Conservation (phyloP, 345 rosid species). For the Moricandia moricandioides region DNA sequence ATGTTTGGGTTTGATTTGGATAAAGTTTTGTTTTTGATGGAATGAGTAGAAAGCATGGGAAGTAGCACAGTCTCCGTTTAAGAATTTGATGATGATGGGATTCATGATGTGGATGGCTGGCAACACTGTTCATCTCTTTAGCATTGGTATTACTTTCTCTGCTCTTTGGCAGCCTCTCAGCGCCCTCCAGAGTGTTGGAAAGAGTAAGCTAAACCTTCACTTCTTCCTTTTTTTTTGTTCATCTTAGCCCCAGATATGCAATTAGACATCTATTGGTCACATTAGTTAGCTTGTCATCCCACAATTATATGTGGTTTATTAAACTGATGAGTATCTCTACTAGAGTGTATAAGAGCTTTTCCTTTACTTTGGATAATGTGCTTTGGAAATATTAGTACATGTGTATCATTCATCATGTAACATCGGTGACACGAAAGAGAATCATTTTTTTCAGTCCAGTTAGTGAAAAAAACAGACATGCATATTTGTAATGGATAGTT, state of each 20-base stretch:
- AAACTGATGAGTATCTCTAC: neutral
- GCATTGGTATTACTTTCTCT: conserved; percentile 96
- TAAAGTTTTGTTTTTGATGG: neutral
- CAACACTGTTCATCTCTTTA: conserved; percentile 94
- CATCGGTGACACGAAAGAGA: neutral
- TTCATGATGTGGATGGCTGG: conserved; percentile 99
- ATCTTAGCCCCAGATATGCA: neutral
- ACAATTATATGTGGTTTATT: neutral
- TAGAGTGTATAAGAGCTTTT: too few relatives aligned
- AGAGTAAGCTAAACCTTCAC: conserved; percentile 54
- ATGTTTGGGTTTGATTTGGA: neutral
- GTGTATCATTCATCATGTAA: neutral
- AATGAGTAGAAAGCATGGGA: conserved; percentile 97
- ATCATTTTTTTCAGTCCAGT: neutral
- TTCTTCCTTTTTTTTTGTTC: neutral
- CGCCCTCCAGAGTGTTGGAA: conserved; percentile 96
- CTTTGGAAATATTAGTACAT: too few relatives aligned
- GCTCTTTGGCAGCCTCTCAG: conserved; percentile 99
- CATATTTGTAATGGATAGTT: neutral
- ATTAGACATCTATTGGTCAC: neutral
- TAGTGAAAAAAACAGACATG: neutral
- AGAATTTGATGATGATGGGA: conserved; percentile 99
- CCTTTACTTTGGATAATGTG: too few relatives aligned
- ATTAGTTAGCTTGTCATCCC: neutral
- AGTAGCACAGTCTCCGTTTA: conserved; percentile 97